Conservation (phyloP, 208 protist genomes). For the Angomonas deanei region DNA sequence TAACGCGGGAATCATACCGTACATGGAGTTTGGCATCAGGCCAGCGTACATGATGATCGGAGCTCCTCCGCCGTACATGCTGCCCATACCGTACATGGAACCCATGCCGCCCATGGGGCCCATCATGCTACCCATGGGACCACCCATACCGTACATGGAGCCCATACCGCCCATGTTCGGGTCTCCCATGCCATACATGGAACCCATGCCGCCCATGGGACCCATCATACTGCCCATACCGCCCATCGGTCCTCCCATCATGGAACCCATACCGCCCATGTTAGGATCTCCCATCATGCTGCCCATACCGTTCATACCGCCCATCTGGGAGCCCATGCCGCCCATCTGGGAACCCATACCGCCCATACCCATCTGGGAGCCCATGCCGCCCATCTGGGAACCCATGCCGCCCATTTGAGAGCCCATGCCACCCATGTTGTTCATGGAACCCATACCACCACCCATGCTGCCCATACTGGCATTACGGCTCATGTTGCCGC, state of each 20-base stretch:
- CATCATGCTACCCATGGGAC: conserved; percentile 16
- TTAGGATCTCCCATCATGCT: conserved; percentile 3
- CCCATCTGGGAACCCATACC: conserved; percentile 10
- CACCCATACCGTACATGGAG: conserved; percentile 18
- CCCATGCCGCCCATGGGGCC: conserved; percentile 13
- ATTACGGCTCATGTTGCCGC: conserved; percentile 6
- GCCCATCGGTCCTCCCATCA: conserved; percentile 7
- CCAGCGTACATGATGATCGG: conserved; percentile 13
- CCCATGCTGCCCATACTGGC: conserved; percentile 13
- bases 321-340: not conserved
- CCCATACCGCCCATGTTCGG: conserved; percentile 17
- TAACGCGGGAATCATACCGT: not conserved
- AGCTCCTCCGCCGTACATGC: conserved; percentile 14
- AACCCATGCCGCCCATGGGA: conserved; percentile 21
- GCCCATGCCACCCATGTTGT: conserved; percentile 21
- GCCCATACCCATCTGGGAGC: conserved; percentile 14
- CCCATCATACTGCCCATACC: conserved; percentile 8
- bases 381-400: conserved; percentile 19
- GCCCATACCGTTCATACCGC: conserved; percentile 17
- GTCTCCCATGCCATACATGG: conserved; percentile 26
- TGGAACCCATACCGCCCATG: conserved; percentile 16
- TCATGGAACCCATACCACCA: conserved; percentile 12
- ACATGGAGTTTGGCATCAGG: not conserved
- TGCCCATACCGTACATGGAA: conserved; percentile 22
- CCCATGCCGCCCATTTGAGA: conserved; percentile 18